A percentile compares a stretch with the other conserved stretches of the same genome.
phyloP scores from a whole-genome alignment of 1,139 yeast genomes.

The Tardiomyces blankii region DNA sequence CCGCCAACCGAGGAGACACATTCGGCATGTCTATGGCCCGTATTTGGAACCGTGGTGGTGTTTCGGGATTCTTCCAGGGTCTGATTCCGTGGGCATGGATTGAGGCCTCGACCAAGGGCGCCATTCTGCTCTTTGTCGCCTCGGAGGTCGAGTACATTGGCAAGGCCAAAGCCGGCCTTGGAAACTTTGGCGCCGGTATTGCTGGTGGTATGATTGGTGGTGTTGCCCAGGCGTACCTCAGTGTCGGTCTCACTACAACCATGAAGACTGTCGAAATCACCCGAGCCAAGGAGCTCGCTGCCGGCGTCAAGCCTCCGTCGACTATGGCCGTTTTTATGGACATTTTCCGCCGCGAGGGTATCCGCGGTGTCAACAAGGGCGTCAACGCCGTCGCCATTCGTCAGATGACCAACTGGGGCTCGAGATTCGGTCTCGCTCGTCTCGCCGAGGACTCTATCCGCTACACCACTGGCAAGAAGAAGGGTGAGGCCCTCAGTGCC shows the following conservation, averaged over 20 bases:
- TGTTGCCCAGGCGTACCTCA: conserved; percentile 86
- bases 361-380: conserved; percentile 91
- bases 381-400: conserved; percentile 99
- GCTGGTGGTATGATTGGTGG: conserved; percentile 96
- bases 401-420: conserved; percentile 99
- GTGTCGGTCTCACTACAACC: conserved; percentile 97
- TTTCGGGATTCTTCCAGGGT: conserved; percentile 89
- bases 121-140: conserved; percentile 86
- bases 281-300: conserved; percentile 65
- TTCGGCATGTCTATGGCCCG: conserved; percentile 57
- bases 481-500: conserved; percentile 54
- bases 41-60: conserved; percentile 91
- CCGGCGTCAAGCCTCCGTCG: conserved; percentile 61
- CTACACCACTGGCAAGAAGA: conserved; percentile 46
- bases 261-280: conserved; percentile 98
- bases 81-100: conserved; percentile 99
- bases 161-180: conserved; percentile 46
- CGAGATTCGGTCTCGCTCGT: conserved; percentile 87
- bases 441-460: conserved; percentile 82
- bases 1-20: conserved; percentile 74
- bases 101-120: conserved; percentile 98
- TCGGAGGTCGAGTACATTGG: conserved; percentile 83
- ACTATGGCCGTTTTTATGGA: conserved; percentile 80
- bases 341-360: conserved; percentile 75
- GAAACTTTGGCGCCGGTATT: conserved; percentile 75